A percentile compares a stretch with the other conserved stretches of the same genome.
These are phyloP conservation scores for Phytophthora rubi DNA, from an alignment of 352 stramenopile species.

Conservation along the genomic window DNA sequence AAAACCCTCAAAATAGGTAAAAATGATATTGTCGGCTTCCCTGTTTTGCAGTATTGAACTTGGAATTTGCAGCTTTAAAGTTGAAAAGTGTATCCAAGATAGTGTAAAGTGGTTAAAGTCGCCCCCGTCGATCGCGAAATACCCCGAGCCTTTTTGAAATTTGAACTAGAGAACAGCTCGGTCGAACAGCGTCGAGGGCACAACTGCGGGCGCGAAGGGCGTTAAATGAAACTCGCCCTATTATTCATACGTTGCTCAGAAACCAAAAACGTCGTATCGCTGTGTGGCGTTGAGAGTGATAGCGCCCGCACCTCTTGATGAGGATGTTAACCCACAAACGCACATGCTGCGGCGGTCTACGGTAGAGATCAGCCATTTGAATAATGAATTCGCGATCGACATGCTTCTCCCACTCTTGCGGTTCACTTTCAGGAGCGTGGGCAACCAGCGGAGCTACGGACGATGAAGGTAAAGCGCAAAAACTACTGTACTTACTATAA, in stretches of 20 bases:
- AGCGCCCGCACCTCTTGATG: slow-evolving; percentile 37
- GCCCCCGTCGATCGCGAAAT: slow-evolving; percentile 25
- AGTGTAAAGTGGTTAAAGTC: slow-evolving; percentile 24
- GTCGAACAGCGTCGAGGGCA: slow-evolving; percentile 19
- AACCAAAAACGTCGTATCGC: neutral
- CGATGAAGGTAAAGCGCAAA: too few species aligned
- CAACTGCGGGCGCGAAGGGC: slow-evolving; percentile 1
- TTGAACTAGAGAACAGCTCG: slow-evolving; percentile 30
- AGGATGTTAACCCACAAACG: slow-evolving; percentile 31
- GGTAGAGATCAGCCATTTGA: slow-evolving; percentile 42
- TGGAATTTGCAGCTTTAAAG: too few species aligned
- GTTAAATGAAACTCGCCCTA: slow-evolving; percentile 2
- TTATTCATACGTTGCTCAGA: too few species aligned
- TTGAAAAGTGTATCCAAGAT: too few species aligned
- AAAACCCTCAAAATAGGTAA: too few species aligned
- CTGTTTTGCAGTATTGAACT: too few species aligned
- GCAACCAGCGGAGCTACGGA: slow-evolving; percentile 31
- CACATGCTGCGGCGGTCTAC: neutral
- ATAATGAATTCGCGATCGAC: slow-evolving; percentile 37
- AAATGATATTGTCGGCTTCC: too few species aligned
- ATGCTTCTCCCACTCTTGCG: neutral
- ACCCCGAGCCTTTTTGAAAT: slow-evolving; percentile 11
- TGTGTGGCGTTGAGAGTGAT: neutral
- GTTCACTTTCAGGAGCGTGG: slow-evolving; percentile 2
- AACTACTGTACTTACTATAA: too few species aligned